Conservation (phyloP, 2,329 filamentous ascomycete genomes). For the Geoglossum cookeanum region DNA sequence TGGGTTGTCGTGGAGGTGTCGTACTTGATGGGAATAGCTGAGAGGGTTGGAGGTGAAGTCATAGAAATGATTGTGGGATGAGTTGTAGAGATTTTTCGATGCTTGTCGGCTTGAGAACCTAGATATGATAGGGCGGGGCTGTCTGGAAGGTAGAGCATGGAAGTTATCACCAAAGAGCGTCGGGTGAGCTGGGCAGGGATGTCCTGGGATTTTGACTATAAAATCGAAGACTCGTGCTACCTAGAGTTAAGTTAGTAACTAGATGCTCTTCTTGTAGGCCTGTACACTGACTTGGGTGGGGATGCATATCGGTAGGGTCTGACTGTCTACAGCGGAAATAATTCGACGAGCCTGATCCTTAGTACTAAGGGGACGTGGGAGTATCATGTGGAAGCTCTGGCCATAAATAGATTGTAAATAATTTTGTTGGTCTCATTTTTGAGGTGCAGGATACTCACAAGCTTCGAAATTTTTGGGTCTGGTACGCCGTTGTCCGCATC, state of each 20-base stretch:
- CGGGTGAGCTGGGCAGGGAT: neutral
- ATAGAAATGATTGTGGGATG: neutral
- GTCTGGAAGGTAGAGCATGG: neutral
- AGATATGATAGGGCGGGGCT: neutral
- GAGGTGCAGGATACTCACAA: no score
- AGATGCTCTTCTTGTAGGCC: neutral
- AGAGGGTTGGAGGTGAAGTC: neutral
- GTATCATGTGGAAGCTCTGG: no score
- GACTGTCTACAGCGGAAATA: no score
- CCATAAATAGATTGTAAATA: no score
- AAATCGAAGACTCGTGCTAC: no score
- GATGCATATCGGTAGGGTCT: no score
- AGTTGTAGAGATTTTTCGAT: neutral
- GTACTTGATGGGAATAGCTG: neutral
- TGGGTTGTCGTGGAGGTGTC: neutral
- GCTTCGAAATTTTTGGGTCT: no score
- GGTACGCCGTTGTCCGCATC: no score
- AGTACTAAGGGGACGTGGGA: no score
- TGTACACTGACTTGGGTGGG: neutral
- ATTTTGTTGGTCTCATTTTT: no score
- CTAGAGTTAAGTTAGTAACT: neutral
- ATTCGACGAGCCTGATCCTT: no score
- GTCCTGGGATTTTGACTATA: neutral
- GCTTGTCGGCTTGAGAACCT: neutral
- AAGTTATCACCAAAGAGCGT: neutral